phyloP scores from a whole-genome alignment of 352 stramenopile genomes.

The Pythium diclinum region DNA sequence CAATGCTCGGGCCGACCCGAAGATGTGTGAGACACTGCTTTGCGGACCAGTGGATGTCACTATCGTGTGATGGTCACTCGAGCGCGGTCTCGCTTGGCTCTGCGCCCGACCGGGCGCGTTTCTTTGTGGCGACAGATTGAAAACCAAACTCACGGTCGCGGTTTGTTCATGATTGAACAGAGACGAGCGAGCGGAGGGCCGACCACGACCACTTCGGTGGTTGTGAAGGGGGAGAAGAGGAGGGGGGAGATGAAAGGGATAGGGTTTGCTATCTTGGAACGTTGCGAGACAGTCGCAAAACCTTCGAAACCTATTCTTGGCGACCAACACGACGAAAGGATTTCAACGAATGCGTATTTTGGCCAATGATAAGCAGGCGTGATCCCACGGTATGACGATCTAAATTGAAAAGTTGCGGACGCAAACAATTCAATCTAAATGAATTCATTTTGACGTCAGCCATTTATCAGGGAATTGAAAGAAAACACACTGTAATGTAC shows the following conservation, averaged over 20 bases:
- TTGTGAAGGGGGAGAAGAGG: neutral
- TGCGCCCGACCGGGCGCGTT: constrained; percentile 9
- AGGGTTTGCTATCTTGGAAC: neutral
- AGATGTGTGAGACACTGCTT: constrained; percentile 21
- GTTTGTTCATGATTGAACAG: neutral
- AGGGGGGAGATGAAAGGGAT: neutral
- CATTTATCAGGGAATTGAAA: no score
- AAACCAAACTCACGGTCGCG: neutral
- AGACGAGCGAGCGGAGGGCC: neutral
- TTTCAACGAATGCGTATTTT: neutral
- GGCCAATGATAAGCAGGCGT: neutral
- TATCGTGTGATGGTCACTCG: neutral
- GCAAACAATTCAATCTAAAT: no score
- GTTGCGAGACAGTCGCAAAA: neutral
- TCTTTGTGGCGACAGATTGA: constrained; percentile 19
- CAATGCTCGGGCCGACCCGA: constrained; percentile 6
- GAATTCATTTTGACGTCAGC: no score
- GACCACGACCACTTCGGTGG: neutral
- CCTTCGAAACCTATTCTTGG: neutral
- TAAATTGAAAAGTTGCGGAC: neutral
- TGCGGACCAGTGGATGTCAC: constrained; percentile 9
- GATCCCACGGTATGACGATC: neutral
- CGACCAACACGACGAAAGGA: neutral
- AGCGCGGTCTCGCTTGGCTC: constrained; percentile 22
- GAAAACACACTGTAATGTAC: neutral